Percentiles rank a stretch among this genome's conserved stretches.
These are phyloP conservation scores for Metschnikowia colocasiae DNA, from an alignment of 805 yeast genomes.

Conservation along the genomic window DNA sequence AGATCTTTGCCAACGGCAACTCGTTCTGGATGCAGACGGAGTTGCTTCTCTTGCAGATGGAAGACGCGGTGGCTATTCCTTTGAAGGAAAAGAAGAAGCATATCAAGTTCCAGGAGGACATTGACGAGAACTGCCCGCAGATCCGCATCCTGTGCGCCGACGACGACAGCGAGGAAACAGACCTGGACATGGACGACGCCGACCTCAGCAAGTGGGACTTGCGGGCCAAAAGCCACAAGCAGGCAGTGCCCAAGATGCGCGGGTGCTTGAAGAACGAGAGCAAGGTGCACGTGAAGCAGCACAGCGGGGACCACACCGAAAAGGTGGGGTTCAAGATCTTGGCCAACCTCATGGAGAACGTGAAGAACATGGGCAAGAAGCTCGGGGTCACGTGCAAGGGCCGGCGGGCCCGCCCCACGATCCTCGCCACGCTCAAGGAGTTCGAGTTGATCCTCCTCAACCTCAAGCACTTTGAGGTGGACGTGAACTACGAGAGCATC, in stretches of 20 bases:
- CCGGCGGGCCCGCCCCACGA: not conserved
- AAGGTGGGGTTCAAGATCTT: conserved; percentile 5
- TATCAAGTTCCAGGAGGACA: conserved; percentile 4
- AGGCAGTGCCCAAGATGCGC: not conserved
- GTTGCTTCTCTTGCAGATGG: conserved; percentile 6
- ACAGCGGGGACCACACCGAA: not conserved
- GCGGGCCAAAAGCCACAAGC: not conserved
- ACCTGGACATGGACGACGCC: not conserved
- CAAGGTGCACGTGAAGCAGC: not conserved
- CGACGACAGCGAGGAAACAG: not conserved
- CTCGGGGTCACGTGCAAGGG: conserved; percentile 1
- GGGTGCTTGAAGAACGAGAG: not conserved
- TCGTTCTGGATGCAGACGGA: conserved; percentile 9
- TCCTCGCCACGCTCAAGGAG: conserved; percentile 3
- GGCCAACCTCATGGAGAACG: conserved; percentile 5
- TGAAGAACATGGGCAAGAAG: conserved; percentile 1
- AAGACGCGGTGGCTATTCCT: not conserved
- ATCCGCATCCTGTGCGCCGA: not conserved
- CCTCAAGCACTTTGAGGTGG: conserved; percentile 2
- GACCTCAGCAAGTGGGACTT: conserved; percentile 4
- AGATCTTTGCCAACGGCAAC: not conserved
- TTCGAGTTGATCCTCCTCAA: conserved; percentile 5
- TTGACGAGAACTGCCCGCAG: conserved; percentile 1
- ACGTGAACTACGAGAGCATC: conserved; percentile 3
- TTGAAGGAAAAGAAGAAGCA: not conserved